phyloP scores from a whole-genome alignment of 495 filamentous ascomycete genomes.

The Trichocladium uniseriatum region DNA sequence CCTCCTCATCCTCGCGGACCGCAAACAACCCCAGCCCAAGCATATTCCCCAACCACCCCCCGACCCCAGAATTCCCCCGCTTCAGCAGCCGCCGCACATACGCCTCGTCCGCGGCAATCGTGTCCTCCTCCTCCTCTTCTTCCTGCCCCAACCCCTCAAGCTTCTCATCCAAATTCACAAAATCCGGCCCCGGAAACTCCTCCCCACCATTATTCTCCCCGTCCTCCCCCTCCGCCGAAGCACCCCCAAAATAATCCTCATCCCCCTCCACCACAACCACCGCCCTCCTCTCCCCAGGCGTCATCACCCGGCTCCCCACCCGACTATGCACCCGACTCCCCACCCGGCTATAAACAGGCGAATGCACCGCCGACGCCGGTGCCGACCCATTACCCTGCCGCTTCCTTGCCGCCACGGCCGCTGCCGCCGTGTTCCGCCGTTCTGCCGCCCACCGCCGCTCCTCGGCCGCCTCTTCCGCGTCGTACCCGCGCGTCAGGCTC shows the following conservation, averaged over 20 bases:
- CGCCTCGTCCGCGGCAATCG: constrained; percentile 40
- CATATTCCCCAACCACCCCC: constrained; percentile 63
- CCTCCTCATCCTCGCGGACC: constrained; percentile 50
- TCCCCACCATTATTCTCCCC: too few relatives aligned
- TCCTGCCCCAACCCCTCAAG: constrained; percentile 31
- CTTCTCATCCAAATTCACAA: constrained; percentile 46
- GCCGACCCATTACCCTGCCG: too few relatives aligned
- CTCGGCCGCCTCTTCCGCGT: background rate
- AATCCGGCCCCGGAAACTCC: constrained; percentile 47
- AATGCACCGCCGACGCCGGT: background rate
- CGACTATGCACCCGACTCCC: constrained; percentile 39
- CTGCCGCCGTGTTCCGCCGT: too few relatives aligned
- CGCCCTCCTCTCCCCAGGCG: constrained; percentile 19
- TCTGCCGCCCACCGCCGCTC: background rate
- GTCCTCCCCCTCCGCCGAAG: constrained; percentile 1
- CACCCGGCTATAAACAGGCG: constrained; percentile 31
- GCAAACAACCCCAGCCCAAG: constrained; percentile 72
- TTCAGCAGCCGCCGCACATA: constrained; percentile 45
- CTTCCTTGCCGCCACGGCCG: too few relatives aligned
- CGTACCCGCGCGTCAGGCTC: constrained; percentile 37
- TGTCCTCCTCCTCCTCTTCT: constrained; percentile 29
- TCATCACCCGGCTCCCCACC: constrained; percentile 29
- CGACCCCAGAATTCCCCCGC: constrained; percentile 58
- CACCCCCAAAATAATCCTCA: background rate
- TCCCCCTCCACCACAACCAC: background rate